These are phyloP conservation scores for Penicillium sp. DNA, from an alignment of 2,329 filamentous ascomycete genomes.

Conservation along the genomic window DNA sequence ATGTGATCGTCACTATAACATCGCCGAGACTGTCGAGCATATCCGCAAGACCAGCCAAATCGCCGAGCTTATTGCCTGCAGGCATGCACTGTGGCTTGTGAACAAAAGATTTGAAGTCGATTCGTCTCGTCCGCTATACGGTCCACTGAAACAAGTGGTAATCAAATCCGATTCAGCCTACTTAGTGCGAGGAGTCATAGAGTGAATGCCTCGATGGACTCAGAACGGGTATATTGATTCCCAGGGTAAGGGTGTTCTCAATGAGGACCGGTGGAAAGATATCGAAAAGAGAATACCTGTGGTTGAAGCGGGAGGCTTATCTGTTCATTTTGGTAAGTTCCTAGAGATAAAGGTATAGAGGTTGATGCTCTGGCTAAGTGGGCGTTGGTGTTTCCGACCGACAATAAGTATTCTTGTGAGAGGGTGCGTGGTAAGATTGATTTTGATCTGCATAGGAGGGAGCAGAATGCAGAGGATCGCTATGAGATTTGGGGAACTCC, in stretches of 20 bases:
- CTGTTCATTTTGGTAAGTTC: background rate
- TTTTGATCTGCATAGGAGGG: background rate
- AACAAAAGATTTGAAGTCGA: background rate
- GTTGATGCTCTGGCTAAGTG: background rate
- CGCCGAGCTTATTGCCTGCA: background rate
- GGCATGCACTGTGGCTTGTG: background rate
- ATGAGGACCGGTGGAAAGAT: background rate
- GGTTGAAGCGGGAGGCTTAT: background rate
- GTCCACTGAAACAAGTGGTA: background rate
- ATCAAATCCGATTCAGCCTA: slow-evolving; percentile 2
- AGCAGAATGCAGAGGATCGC: too few relatives aligned
- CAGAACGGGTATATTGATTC: too few relatives aligned
- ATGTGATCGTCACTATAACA: background rate
- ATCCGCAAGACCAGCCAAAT: background rate
- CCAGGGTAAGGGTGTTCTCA: background rate
- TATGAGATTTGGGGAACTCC: background rate
- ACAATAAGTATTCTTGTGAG: background rate
- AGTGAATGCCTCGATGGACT: too few relatives aligned
- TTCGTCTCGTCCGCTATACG: background rate
- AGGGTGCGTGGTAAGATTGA: background rate
- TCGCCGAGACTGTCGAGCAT: background rate
- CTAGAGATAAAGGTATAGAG: background rate
- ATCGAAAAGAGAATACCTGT: background rate
- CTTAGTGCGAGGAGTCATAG: too few relatives aligned
- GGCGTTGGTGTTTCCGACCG: background rate